These are phyloP conservation scores for Gentiana dahurica DNA, from an alignment of 257 asterid genomes.

Conservation along the genomic window DNA sequence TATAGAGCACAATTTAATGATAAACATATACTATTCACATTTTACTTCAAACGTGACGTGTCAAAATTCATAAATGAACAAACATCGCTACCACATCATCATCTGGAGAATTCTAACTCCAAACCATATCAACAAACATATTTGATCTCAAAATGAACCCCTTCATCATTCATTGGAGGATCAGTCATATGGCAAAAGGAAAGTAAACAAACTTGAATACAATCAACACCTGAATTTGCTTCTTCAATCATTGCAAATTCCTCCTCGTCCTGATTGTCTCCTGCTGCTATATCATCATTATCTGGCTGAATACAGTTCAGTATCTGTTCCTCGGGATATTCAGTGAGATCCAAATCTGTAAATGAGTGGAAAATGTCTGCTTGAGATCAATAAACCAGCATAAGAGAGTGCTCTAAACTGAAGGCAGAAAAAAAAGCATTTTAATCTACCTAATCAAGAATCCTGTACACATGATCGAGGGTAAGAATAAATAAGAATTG, in stretches of 20 bases:
- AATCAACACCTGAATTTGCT: conserved; percentile 48
- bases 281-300: conserved; percentile 43
- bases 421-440: too few species aligned
- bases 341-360: conserved; percentile 91
- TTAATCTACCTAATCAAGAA: too few species aligned
- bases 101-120: too few species aligned
- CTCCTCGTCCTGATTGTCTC: conserved; percentile 63
- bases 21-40: conserved; percentile 7
- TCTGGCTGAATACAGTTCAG: conserved; percentile 51
- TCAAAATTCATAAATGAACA: neutral
- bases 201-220: conserved; percentile 3
- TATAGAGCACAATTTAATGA: too few species aligned
- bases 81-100: too few species aligned
- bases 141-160: neutral
- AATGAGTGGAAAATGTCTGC: conserved; percentile 86
- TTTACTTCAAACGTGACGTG: neutral
- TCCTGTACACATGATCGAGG: too few species aligned
- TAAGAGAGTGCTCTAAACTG: conserved; percentile 2
- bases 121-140: too few species aligned
- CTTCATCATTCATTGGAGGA: neutral
- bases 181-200: neutral
- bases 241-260: conserved; percentile 65
- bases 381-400: conserved; percentile 42
- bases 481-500: too few species aligned
- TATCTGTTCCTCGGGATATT: conserved; percentile 71